Percentiles rank a stretch among this genome's conserved stretches.
These are phyloP conservation scores for Melaleuca alternifolia DNA, from an alignment of 345 rosid species.

Conservation along the genomic window DNA sequence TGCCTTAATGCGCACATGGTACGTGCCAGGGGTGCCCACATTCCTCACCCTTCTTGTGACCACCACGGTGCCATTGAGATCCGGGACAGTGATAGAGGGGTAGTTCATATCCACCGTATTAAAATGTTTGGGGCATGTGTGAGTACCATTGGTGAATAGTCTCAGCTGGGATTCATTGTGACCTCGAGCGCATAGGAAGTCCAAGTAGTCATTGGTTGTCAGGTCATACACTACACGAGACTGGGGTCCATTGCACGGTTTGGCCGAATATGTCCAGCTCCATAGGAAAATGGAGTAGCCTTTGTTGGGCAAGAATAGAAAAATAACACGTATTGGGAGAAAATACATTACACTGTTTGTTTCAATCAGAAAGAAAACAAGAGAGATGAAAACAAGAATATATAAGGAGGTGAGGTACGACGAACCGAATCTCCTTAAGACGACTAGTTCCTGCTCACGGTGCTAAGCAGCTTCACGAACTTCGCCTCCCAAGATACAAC, in stretches of 20 bases:
- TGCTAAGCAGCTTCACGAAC: too few relatives aligned
- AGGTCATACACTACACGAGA: conserved; percentile 43
- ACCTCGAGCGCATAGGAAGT: conserved; percentile 30
- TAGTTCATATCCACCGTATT: conserved; percentile 28
- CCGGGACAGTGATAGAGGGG: conserved; percentile 35
- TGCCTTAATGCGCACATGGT: conserved; percentile 8
- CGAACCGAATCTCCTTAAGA: too few relatives aligned
- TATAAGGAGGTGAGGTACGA: too few relatives aligned
- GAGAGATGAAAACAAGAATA: too few relatives aligned
- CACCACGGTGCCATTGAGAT: neutral
- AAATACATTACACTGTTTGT: too few relatives aligned
- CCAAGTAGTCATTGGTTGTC: conserved; percentile 13
- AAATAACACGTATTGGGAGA: too few relatives aligned
- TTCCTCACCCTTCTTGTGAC: conserved; percentile 28
- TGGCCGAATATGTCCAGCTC: conserved; percentile 39
- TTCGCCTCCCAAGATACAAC: too few relatives aligned
- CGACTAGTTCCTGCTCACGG: too few relatives aligned
- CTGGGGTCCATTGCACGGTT: conserved; percentile 42
- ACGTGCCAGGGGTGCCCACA: conserved; percentile 34
- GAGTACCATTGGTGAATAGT: conserved; percentile 1
- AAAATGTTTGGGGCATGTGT: conserved; percentile 16
- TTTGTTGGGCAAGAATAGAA: too few relatives aligned
- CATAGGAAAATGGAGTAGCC: conserved; percentile 47
- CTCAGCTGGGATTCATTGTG: conserved; percentile 9
- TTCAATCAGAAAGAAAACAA: too few relatives aligned